Evolutionary conservation across 495 filamentous ascomycete genomes (phyloP), one percentile per base, ranked within the genome.

Genomic region (Xylaria curta): DNA sequence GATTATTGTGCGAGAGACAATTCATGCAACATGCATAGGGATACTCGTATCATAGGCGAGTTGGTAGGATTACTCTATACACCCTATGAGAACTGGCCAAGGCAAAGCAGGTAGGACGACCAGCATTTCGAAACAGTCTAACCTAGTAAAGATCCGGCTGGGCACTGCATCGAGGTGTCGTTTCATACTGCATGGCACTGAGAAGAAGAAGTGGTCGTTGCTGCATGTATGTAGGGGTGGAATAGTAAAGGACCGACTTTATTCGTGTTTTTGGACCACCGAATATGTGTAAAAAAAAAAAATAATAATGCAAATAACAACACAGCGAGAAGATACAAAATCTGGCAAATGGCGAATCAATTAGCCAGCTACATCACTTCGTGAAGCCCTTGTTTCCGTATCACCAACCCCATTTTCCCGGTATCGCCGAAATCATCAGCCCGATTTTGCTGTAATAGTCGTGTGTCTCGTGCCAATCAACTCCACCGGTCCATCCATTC

Each of bases 311-410:
- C 26, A 38, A 60, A 64, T 0, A 40, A 24, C 28, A 63, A 63
- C 10, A 44, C 13, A n/a, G 5, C 33, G 24, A 46, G 62, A 19
- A 49, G 8, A 46, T 44, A 47, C 21, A 36, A 64, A 44, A 64
- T 17, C 13, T 42, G 40, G 21, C 24, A 54, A 46, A 63, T 42
- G 40, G 21, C 24, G 26, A 46, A 46, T 46, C 40, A 17, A 6
- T 40, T 19, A 4, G 5, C 42, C 38, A 47, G 42, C 24, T 42
- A 24, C 40, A 49, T 49, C 26, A 49, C 8, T 47, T 47, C 49
- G 17, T 68, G 19, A 54, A 40, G 15, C 51, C 65, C 65, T 44
- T 56, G 65, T 42, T 68, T 56, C 65, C 42, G 33, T 26, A 42
- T 21, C 38, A 44, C 47, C 47, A 38, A 53, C 46, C n/a, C 49